Evolutionary conservation across 2,329 filamentous ascomycete species (phyloP).

Genomic region (Scytalidium lignicola): DNA sequence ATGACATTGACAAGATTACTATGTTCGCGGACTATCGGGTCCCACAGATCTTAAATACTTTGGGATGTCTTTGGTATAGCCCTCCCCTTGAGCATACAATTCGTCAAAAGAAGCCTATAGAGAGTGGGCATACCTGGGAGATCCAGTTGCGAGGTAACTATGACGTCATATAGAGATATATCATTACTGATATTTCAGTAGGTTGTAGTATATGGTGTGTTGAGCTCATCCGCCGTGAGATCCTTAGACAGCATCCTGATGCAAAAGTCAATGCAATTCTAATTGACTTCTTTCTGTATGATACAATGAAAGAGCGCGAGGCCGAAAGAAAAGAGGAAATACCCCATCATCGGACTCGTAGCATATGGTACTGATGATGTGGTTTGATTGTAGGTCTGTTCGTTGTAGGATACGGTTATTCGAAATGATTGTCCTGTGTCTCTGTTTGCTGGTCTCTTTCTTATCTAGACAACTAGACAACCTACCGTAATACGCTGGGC

Average conservation of each 20-base stretch:
- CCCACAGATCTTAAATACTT: conserved; percentile 81
- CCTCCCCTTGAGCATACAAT: conserved; percentile 72
- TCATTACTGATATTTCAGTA: conserved; percentile 27
- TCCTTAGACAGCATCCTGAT: conserved; percentile 66
- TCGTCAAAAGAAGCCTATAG: conserved; percentile 56
- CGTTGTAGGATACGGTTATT: too few relatives aligned
- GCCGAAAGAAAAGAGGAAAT: conserved; percentile 53
- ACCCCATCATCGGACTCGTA: conserved; percentile 84
- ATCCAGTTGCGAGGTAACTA: conserved; percentile 72
- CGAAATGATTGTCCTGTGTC: too few relatives aligned
- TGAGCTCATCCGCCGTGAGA: conserved; percentile 80
- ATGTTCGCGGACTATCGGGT: conserved; percentile 99
- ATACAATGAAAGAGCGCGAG: conserved; percentile 85
- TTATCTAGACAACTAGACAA: too few relatives aligned
- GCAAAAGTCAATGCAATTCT: conserved; percentile 77
- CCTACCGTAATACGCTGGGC: too few relatives aligned
- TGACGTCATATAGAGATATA: not conserved
- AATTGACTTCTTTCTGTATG: conserved; percentile 97
- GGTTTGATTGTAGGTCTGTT: too few relatives aligned
- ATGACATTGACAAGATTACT: conserved; percentile 90
- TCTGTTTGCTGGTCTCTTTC: too few relatives aligned
- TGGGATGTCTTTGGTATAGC: conserved; percentile 80
- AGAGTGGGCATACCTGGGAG: conserved; percentile 73
- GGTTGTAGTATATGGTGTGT: conserved; percentile 95
- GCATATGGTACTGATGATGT: conserved; percentile 76